Evolutionary conservation across 305 asterid genomes (phyloP), one percentile per base, ranked within the genome.

Genomic region (Fraxinus ornus): DNA sequence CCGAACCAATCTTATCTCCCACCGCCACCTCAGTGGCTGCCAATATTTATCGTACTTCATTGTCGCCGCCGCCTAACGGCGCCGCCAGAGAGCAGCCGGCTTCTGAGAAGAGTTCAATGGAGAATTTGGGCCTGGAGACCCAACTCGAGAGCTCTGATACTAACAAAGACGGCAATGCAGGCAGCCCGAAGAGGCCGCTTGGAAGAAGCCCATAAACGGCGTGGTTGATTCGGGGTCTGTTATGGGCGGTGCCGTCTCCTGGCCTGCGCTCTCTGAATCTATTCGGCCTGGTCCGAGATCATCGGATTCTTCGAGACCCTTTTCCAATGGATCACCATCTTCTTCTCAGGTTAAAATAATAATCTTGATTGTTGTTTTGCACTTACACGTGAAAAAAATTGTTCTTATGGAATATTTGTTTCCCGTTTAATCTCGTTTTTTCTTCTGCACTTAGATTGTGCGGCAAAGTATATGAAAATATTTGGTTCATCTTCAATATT

Each of bases 201-300:
- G 98, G 98, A 91, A 87, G 66, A 87, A 89, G 80, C 96, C 95
- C 72, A 28, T 55, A 36, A 90, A 90, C 82, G 93, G 90, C 30
- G 95, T 84, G 22, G 92, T 86, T 47, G 95, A 90, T 82, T 78
- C 90, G 22, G 86, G 79, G 84, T 80, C 91, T 84, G 94, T 94
- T 13, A 93, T 94, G 92, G 98, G 98, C 33, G 97, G 93, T 0
- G 85, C 90, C 26, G 84, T 86, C 35, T 87, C 97, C 1, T 95
- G 98, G 98, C 98, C 98, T 33, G 93, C 98, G 7, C 93, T 95
- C 3, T 90, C 95, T 15, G 98, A 95, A 82, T 83, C 97, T n/a
- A 87, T 93, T 49, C 87, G 93, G 22, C 85, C 91, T 24, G 81
- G 85, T 6, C 73, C 84, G 12, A 90, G 92, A 89, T 78, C 88